Base-by-base conservation (phyloP, 108 stramenopile species). In the Stephanodiscus triporus region DNA sequence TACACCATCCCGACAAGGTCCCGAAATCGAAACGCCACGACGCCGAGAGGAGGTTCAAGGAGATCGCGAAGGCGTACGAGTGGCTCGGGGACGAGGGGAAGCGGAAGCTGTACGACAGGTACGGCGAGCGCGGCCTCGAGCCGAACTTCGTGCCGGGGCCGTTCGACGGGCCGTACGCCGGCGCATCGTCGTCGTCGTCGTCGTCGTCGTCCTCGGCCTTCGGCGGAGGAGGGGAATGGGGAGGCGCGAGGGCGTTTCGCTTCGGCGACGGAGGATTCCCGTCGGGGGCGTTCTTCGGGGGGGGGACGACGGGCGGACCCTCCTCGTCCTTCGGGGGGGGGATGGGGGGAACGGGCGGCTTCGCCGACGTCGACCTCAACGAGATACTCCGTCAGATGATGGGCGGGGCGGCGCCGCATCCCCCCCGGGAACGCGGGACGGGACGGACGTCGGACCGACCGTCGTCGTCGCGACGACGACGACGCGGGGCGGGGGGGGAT, bases 1-100 rank as follows among this genome's bases (percentile, higher is more conserved):
- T 90, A 77, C 88, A 94, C 65, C 97, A 98, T 76, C 97, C 97
- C 22, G 97, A 98, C 71, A 98, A 98, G 73, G 91, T 89, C 9
- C 78, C 68, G 9, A 50, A 53, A 17, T 59, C 73, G 67, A 38
- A 86, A 51, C 69, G 87, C 0, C 11, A 42, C 9, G 40, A 78
- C 61, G 77, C 84, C 78, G 87, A 93, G 78, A 82, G 86, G 50
- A 88, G 84, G 51, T 99, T 99, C 73, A 95, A 97, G 72, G 88
- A 98, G 72, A 84, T 98, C n/a, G 81, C 78, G 27, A 88, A 95
- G 78, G 98, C 98, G 2, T 98, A 99, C 68, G 97, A 98, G 51
- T 89, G 90, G 22, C 78, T 99, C 22, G 83, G 86, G 27, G 98
- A 99, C 83, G 89, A 94, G 59, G 88, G 92, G 38, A 95, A 98